Evolutionary conservation across 1,284 basidiomycete species (phyloP).

Genomic region (Ustilago bromivora): DNA sequence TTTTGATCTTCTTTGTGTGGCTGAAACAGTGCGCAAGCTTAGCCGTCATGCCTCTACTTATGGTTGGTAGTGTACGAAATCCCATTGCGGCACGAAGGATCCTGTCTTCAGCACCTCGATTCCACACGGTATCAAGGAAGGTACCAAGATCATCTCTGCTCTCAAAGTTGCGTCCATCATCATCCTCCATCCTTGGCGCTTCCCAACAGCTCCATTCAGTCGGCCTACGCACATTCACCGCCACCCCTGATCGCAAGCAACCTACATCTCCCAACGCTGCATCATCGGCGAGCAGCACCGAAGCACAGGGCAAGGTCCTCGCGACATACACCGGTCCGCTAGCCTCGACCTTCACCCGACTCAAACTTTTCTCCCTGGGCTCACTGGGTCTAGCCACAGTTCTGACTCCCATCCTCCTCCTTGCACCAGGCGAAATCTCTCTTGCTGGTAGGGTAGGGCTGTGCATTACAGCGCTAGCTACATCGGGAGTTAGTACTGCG

Average conservation of each 20-base stretch:
- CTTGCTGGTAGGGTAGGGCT: slow-evolving; percentile 78
- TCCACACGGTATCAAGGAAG: background rate
- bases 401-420: slow-evolving; percentile 82
- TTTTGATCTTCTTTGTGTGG: slow-evolving; percentile 3
- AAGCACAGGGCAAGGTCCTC: slow-evolving; percentile 5
- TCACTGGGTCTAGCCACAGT: slow-evolving; percentile 80
- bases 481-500: slow-evolving; percentile 79
- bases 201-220: background rate
- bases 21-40: background rate
- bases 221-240: slow-evolving; percentile 11
- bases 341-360: slow-evolving; percentile 77
- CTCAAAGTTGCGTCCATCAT: background rate
- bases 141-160: background rate
- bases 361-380: slow-evolving; percentile 85
- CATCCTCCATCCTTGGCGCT: background rate
- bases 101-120: background rate
- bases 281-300: no score
- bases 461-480: slow-evolving; percentile 78
- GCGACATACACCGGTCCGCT: slow-evolving; percentile 75
- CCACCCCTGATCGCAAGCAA: background rate
- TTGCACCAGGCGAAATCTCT: slow-evolving; percentile 81
- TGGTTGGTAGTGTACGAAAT: background rate
- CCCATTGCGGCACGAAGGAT: background rate
- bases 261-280: no score
- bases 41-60: background rate